phyloP scores from a whole-genome alignment of 306 rosid genomes.

The Abrus precatorius region DNA sequence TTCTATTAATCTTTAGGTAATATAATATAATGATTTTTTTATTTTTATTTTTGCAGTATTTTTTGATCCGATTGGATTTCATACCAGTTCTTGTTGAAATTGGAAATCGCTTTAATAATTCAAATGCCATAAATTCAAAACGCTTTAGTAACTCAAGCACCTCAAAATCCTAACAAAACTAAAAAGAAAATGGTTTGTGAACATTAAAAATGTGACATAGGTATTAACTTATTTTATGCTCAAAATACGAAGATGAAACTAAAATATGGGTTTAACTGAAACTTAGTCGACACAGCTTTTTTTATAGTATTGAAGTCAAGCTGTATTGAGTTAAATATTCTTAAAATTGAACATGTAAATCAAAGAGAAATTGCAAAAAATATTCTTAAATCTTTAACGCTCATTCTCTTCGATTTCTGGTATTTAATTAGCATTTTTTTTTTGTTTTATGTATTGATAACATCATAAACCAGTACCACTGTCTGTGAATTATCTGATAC shows the following conservation, averaged over 20 bases:
- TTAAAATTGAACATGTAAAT: not conserved
- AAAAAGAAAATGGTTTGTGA: not conserved
- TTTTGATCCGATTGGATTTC: not conserved
- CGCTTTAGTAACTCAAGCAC: slow-evolving; percentile 16
- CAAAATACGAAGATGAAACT: too few relatives aligned
- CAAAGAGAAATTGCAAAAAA: not conserved
- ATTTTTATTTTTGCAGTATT: not conserved
- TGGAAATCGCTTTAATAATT: not conserved
- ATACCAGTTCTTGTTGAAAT: not conserved
- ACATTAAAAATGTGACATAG: too few relatives aligned
- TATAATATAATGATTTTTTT: not conserved
- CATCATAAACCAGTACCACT: not conserved
- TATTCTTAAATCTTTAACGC: not conserved
- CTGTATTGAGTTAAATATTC: not conserved
- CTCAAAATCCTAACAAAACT: not conserved
- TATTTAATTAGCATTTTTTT: not conserved
- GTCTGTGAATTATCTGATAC: not conserved
- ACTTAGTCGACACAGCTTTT: not conserved
- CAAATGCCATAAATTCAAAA: not conserved
- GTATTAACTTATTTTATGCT: too few relatives aligned
- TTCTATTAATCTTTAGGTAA: not conserved
- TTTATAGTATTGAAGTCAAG: not conserved
- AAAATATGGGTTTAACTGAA: not conserved
- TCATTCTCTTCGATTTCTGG: not conserved
- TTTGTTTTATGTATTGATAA: not conserved